Evolutionary conservation across 2,329 filamentous ascomycete species (phyloP).

Genomic region (Aspergillus sp.): DNA sequence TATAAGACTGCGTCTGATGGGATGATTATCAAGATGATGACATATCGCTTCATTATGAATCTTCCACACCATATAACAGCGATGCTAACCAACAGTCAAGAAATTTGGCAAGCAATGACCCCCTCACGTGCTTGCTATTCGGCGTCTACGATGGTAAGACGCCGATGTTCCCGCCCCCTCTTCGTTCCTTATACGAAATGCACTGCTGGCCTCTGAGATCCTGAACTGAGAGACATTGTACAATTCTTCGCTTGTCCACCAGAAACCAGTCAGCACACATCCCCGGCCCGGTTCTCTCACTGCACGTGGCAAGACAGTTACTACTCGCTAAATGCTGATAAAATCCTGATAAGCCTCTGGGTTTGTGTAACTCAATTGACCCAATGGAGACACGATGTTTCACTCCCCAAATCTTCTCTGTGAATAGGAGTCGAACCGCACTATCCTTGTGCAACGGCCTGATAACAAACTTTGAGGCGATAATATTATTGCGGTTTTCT

Average conservation of each 20-base stretch:
- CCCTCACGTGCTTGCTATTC: too few species aligned
- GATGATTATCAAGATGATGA: not conserved
- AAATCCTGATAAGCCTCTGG: constrained; percentile 9
- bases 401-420: not conserved
- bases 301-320: constrained; percentile 16
- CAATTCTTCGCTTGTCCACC: not conserved
- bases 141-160: too few species aligned
- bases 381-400: constrained; percentile 3
- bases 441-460: not conserved
- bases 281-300: too few species aligned
- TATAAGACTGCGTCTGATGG: not conserved
- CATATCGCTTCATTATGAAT: not conserved
- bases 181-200: not conserved
- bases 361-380: constrained; percentile 20
- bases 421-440: not conserved
- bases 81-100: not conserved
- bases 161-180: not conserved
- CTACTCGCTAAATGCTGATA: constrained; percentile 5
- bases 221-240: not conserved
- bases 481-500: too few species aligned
- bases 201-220: not conserved
- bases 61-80: not conserved
- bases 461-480: not conserved
- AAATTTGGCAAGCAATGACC: not conserved
- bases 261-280: not conserved